Base-by-base conservation (phyloP, 2,329 filamentous ascomycete genomes). In the Fusarium cicatricum region DNA sequence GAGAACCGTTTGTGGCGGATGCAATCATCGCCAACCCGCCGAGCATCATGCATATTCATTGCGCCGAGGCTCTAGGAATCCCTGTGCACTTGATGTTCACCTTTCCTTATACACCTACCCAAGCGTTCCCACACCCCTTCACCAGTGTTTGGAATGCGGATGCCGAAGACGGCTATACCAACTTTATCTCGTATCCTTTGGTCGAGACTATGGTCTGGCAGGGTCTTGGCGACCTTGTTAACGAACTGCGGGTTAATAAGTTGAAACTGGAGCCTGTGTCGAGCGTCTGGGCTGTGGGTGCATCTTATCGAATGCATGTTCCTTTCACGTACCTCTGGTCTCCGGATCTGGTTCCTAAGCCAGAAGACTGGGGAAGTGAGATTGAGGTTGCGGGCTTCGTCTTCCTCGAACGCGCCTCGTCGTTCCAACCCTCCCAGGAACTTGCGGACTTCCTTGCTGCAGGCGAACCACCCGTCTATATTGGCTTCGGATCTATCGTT, bases 161-260 rank as follows among this genome's bases (percentile, higher is more conserved):
- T n/a, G n/a, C n/a, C n/a, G n/a, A n/a, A n/a, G n/a, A n/a, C n/a
- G n/a, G n/a, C n/a, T n/a, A n/a, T 68, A 85, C 88, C 7, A 94
- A 94, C 70, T 92, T 90, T 68, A 90, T 93, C 70, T 89, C 85
- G 1, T 94, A 92, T 67, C 86, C 89, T 0, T 75, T 94, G 23
- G 89, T 94, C 1, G 90, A 94, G 69, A 88, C 91, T 83, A 90
- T 93, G 82, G 89, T 91, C 1, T 97, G 92, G 92, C 92, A 97
- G 73, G 92, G 92, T 1, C 79, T 94, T 1, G 90, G 90, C 1
- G 90, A 93, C 69, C 76, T 94, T 16, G 84, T 93, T 60, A 94
- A 94, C 67, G 78, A 84, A 12, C 92, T 92, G 66, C 82, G 90
- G 39, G 80, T 85, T 2, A 84, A 86, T 36, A 90, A 85, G 0